These are phyloP conservation scores for Dipteronia dyeriana DNA, from an alignment of 345 rosid species.

Conservation along the genomic window DNA sequence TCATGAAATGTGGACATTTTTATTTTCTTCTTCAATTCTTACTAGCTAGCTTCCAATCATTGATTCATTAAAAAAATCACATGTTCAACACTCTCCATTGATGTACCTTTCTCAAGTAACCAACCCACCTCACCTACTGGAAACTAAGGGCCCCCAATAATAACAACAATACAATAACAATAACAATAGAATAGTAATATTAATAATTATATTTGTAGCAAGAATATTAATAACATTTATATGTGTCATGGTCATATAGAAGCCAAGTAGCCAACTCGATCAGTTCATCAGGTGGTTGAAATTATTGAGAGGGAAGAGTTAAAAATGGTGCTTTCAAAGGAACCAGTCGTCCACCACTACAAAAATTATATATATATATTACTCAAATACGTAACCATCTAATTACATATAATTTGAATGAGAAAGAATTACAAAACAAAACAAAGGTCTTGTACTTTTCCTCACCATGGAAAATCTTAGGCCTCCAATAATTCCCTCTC, in stretches of 20 bases:
- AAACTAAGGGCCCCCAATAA: constrained; percentile 21
- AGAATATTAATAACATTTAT: background rate
- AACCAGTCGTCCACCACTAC: constrained; percentile 21
- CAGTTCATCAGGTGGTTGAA: constrained; percentile 21
- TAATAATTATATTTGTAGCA: background rate
- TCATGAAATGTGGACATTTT: background rate
- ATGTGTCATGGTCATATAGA: constrained; percentile 29
- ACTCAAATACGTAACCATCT: constrained; percentile 29
- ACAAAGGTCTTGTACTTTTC: constrained; percentile 19
- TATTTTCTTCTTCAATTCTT: no score
- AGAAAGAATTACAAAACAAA: constrained; percentile 21
- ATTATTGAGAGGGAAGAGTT: constrained; percentile 52
- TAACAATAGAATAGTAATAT: background rate
- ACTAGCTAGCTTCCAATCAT: background rate
- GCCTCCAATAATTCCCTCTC: constrained; percentile 29
- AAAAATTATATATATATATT: background rate
- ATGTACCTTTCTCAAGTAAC: constrained; percentile 40
- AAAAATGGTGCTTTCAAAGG: constrained; percentile 38
- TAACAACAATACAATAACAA: constrained; percentile 12
- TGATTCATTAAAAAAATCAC: constrained; percentile 10
- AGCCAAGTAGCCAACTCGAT: constrained; percentile 26
- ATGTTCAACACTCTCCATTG: constrained; percentile 13
- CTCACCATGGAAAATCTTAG: constrained; percentile 5
- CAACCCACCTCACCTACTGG: constrained; percentile 34
- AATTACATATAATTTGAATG: constrained; percentile 7